Evolutionary conservation across 2,329 filamentous ascomycete genomes (phyloP), one percentile per base, ranked within the genome.

Genomic region (Boeremia lycopersici): DNA sequence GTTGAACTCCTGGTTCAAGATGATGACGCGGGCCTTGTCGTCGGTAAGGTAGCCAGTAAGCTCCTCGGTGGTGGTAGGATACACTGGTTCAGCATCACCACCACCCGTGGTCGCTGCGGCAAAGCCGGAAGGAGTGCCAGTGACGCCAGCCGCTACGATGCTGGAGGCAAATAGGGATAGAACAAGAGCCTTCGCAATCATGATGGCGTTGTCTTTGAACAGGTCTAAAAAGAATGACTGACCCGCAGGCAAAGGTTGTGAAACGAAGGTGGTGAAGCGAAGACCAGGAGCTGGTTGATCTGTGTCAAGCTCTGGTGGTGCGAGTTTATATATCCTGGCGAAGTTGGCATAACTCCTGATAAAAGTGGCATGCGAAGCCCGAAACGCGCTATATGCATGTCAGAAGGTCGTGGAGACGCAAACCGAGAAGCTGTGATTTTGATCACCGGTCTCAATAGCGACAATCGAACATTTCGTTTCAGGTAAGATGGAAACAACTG

Each of bases 11-110:
- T 70, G 60, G 40, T 76, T 67, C 31, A 77, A 54, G 38, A 77
- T 65, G 45, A 77, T 76, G 29, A 76, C 72, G 2, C 73, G 72
- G 8, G 75, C 57, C 56, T 68, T 60, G 23, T 60, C 60, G 33
- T 73, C 70, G 5, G 60, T 67, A 30, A 74, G 64, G 53, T 68
- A 73, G 23, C 40, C 50, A 34, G 53, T 62, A 33, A 74, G 55
- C 55, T 65, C 62, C 12, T 58, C 48, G 28, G 53, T 59, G 15
- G 44, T 46, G 10, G 41, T 50, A 4, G 62, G 62, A 33, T 55
- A 57, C 3, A 63, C 60, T 2, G 67, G 65, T 13, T 49, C 39
- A 13, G 53, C 57, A 41, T 39, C 17, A 23, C 62, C 62, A 43
- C 62, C 62, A 47, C 62, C 62, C 19, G 62, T 64, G 8, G 53